These are phyloP conservation scores for Tetrapisispora taiwanensis DNA, from an alignment of 805 yeast genomes.

Conservation along the genomic window DNA sequence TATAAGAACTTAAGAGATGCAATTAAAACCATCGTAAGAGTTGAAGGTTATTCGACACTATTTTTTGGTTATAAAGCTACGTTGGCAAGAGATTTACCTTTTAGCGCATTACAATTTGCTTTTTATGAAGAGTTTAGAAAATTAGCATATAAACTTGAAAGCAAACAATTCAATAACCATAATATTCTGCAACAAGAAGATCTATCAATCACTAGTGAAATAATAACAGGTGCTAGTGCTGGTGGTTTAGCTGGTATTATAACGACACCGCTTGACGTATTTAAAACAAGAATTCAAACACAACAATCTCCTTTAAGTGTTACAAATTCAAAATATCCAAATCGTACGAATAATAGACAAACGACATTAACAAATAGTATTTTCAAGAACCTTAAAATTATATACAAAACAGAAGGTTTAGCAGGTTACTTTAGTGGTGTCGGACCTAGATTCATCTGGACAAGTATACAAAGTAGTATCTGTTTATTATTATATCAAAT, in stretches of 20 bases:
- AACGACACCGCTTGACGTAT: constrained; percentile 87
- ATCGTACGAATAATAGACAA: constrained; percentile 8
- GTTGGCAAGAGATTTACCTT: constrained; percentile 82
- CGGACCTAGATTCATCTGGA: constrained; percentile 95
- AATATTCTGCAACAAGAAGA: constrained; percentile 30
- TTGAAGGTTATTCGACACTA: constrained; percentile 69
- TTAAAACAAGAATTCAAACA: constrained; percentile 89
- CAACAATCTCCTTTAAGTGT: constrained; percentile 38
- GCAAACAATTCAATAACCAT: constrained; percentile 7
- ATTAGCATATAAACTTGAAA: constrained; percentile 38
- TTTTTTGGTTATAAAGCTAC: constrained; percentile 94
- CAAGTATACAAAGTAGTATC: constrained; percentile 86
- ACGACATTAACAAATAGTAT: constrained; percentile 34
- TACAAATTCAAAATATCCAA: background rate
- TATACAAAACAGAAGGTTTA: constrained; percentile 66
- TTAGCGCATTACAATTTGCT: constrained; percentile 91
- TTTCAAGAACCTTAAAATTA: constrained; percentile 39
- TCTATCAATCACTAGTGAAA: constrained; percentile 50
- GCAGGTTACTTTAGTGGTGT: constrained; percentile 84
- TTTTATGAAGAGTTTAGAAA: constrained; percentile 75
- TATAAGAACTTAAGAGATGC: constrained; percentile 72
- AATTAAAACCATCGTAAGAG: constrained; percentile 44
- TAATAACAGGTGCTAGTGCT: constrained; percentile 87
- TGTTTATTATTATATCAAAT: constrained; percentile 85
- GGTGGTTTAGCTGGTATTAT: constrained; percentile 86